Conservation (phyloP, 345 rosid genomes). For the Hevea brasiliensis region DNA sequence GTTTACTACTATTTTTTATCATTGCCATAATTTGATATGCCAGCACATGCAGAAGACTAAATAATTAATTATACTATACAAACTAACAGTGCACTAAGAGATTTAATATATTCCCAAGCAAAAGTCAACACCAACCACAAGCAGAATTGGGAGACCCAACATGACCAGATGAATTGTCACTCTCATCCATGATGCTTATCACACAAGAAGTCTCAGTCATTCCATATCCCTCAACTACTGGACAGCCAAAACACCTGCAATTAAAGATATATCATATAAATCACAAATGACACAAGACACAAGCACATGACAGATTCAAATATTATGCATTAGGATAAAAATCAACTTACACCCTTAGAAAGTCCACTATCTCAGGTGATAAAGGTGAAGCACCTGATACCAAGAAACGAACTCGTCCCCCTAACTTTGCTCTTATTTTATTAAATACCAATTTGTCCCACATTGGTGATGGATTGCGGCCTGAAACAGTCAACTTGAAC, state of each 20-base stretch:
- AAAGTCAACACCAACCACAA: conserved; percentile 53
- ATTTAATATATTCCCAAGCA: conserved; percentile 5
- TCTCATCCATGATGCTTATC: conserved; percentile 59
- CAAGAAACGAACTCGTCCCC: conserved; percentile 31
- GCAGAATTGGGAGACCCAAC: conserved; percentile 85
- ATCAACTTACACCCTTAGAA: conserved; percentile 37
- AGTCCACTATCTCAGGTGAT: conserved; percentile 32
- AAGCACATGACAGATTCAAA: not conserved
- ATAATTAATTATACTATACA: not conserved
- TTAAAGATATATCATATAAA: not conserved
- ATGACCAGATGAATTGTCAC: conserved; percentile 75
- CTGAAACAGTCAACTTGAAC: conserved; percentile 20
- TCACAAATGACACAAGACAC: not conserved
- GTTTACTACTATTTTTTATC: not conserved
- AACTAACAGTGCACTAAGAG: not conserved
- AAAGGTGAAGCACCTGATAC: conserved; percentile 35
- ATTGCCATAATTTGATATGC: not conserved
- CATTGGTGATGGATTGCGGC: conserved; percentile 26
- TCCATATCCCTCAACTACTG: conserved; percentile 82
- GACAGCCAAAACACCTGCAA: conserved; percentile 87
- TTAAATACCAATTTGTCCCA: conserved; percentile 35
- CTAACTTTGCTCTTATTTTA: conserved; percentile 30
- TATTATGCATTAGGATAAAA: not conserved
- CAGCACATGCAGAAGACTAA: conserved; percentile 6
- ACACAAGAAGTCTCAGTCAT: conserved; percentile 89